Conservation (phyloP, 1,284 basidiomycete genomes). For the Grifola frondosa region DNA sequence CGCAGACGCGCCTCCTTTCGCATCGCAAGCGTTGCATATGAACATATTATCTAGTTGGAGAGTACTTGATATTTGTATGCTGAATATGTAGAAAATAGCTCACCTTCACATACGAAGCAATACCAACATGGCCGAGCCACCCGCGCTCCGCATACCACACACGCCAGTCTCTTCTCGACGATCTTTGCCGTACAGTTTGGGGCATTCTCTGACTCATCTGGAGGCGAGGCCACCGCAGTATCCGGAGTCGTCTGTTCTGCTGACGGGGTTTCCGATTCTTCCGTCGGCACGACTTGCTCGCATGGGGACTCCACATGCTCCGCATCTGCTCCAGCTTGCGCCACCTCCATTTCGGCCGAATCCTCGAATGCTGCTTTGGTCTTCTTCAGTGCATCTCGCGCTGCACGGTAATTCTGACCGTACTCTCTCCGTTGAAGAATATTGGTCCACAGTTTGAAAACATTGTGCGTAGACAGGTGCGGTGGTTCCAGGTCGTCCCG, state of each 20-base stretch:
- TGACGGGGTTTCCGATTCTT: no score
- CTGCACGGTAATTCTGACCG: constrained; percentile 12
- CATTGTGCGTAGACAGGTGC: constrained; percentile 29
- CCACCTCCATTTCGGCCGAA: no score
- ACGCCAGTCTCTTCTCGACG: constrained; percentile 8
- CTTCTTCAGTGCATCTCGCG: constrained; percentile 19
- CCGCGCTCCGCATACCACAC: constrained; percentile 9
- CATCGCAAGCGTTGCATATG: constrained; percentile 21
- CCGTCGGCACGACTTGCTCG: no score
- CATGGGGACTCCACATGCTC: no score
- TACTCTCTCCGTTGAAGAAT: constrained; percentile 25
- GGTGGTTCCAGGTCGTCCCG: constrained; percentile 21
- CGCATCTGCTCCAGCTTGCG: no score
- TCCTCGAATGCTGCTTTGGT: no score
- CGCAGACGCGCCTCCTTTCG: constrained; percentile 7
- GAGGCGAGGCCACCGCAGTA: no score
- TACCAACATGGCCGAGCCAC: constrained; percentile 27
- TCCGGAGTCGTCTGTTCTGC: no score
- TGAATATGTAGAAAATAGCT: no score
- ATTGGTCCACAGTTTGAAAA: constrained; percentile 28
- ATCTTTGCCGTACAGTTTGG: no score
- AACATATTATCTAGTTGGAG: constrained; percentile 12
- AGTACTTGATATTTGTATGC: not conserved
- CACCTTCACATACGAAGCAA: constrained; percentile 27
- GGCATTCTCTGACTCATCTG: no score